Percentiles rank a stretch among this genome's conserved stretches.
These are phyloP conservation scores for Euryodendron excelsum DNA, from an alignment of 148 eudicot species.

Conservation along the genomic window DNA sequence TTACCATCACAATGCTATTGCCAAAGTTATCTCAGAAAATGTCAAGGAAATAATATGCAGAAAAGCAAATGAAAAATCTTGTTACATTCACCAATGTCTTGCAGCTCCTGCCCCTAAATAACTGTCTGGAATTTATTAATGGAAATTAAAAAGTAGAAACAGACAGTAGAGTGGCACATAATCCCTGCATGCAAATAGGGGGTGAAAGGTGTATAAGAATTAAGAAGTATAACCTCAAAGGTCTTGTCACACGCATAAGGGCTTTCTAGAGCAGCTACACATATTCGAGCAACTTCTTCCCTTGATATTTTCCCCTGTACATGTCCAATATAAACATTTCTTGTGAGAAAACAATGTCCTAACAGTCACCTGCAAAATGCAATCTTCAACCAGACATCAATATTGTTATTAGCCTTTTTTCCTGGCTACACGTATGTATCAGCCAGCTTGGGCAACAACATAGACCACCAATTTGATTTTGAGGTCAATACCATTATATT, in stretches of 20 bases:
- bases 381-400: background rate
- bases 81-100: background rate
- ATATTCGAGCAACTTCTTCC: conserved; percentile 91
- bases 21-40: background rate
- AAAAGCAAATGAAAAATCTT: background rate
- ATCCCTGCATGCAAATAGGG: background rate
- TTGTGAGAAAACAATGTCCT: background rate
- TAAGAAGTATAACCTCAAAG: conserved; percentile 69
- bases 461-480: background rate
- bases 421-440: background rate
- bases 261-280: conserved; percentile 89
- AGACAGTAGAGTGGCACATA: background rate
- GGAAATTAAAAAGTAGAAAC: background rate
- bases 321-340: conserved; percentile 6
- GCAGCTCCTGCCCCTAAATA: background rate
- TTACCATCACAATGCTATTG: background rate
- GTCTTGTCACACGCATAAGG: conserved; percentile 89
- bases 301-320: conserved; percentile 89
- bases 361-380: background rate
- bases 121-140: background rate
- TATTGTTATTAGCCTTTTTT: background rate
- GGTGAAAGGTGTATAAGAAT: background rate
- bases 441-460: background rate
- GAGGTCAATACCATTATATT: conserved; percentile 61
- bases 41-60: background rate